Evolutionary conservation across 1,284 basidiomycete species (phyloP).

Genomic region (Puccinia coronata): DNA sequence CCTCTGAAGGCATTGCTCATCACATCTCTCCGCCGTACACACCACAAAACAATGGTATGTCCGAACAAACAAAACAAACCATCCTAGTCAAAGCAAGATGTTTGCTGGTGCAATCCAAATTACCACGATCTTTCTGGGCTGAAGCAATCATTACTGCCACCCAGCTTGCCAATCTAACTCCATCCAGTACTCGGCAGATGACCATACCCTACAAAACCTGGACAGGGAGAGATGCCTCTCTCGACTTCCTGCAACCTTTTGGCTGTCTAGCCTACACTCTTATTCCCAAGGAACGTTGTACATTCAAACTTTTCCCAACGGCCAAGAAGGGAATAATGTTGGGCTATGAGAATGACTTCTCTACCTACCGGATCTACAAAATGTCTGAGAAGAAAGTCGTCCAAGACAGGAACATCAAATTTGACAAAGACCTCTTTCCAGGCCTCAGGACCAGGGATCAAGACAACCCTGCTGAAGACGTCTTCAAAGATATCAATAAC

Average conservation of each 20-base stretch:
- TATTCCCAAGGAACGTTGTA: background rate
- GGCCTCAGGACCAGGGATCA: background rate
- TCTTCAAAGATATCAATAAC: background rate
- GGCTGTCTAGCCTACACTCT: background rate
- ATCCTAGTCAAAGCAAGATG: conserved; percentile 9
- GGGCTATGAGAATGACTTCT: background rate
- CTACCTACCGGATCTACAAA: background rate
- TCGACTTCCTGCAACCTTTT: background rate
- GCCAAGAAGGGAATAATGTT: background rate
- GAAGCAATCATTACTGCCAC: conserved; percentile 18
- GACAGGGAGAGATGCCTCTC: background rate
- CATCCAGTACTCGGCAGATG: background rate
- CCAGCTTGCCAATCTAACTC: background rate
- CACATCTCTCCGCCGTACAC: background rate
- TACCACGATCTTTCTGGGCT: background rate
- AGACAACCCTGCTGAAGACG: background rate
- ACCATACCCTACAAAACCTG: background rate
- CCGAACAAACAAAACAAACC: conserved; percentile 3
- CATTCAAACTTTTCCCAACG: background rate
- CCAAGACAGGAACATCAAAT: background rate
- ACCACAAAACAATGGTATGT: conserved; percentile 15
- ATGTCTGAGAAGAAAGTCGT: background rate
- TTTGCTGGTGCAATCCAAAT: background rate
- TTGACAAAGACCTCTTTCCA: background rate
- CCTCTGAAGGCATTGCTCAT: background rate